Base-by-base conservation (phyloP, 306 rosid genomes). In the Purshia tridentata region DNA sequence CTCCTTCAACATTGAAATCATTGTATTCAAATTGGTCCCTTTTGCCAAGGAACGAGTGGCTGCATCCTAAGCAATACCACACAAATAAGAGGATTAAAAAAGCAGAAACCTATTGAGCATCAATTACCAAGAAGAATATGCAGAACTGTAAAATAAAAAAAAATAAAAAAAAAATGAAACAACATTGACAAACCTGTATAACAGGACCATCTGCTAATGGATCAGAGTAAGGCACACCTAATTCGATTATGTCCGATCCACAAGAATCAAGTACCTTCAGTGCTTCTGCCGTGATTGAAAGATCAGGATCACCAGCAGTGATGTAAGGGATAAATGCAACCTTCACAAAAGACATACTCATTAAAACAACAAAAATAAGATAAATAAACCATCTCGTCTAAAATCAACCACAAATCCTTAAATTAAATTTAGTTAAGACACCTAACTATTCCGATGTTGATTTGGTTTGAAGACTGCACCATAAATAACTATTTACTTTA, bases 191-290 rank as follows among this genome's bases (percentile, higher is more conserved):
- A 77, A 94, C 99, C 99, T 94, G 98, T 76, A 94, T 94, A 80
- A 91, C 97, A 39, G 97, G 98, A 72, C 98, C 98, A 83, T 94
- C 98, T 5, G 98, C 98, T 85, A 94, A 81, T 74, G 98, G 97
- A 83, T 94, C 97, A 12, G 98, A 91, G 77, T 94, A 94, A 0
- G 97, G 98, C 69, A 91, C 92, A 7, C 98, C 98, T 2, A 94
- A 80, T 75, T 94, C 98, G 47, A 94, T 94, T 77, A 94, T 89
- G 87, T 94, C 97, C 3, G 96, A 91, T 48, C 98, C 98, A 68
- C 90, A 83, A 44, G 86, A 72, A 73, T 92, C 92, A 14, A 94
- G 96, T 74, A 94, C 81, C 86, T 91, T 94, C 83, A 94, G 73
- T 72, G 97, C 98, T 83, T 91, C 85, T 53, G 92, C 95, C 1